A percentile compares a stretch with the other conserved stretches of the same genome.
Conservation (phyloP, 345 rosid genomes). For the Eucalyptus virginea region DNA sequence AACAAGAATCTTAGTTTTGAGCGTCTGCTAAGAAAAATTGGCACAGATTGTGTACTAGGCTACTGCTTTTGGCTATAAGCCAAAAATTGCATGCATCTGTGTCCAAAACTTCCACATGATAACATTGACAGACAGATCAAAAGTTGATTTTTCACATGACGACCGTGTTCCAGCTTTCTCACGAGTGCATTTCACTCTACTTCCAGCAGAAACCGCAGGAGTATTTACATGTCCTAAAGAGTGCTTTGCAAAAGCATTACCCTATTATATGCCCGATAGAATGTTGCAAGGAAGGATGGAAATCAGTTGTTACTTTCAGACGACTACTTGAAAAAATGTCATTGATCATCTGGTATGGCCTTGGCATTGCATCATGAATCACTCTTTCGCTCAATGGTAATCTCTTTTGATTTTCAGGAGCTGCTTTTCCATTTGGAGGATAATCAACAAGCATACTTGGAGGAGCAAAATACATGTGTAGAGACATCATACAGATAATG, state of each 20-base stretch:
- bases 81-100: background rate
- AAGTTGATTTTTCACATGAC: background rate
- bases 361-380: constrained; percentile 18
- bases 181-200: background rate
- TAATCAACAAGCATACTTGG: constrained; percentile 54
- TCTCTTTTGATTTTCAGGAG: constrained; percentile 45
- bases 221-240: background rate
- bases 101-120: background rate
- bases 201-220: background rate
- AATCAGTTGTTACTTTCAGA: background rate
- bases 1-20: background rate
- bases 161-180: background rate
- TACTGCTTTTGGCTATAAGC: background rate
- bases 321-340: background rate
- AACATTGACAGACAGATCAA: background rate
- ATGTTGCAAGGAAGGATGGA: background rate
- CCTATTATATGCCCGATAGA: background rate
- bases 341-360: background rate
- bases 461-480: constrained; percentile 92
- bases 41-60: background rate
- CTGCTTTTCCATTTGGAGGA: constrained; percentile 30
- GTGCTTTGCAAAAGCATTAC: background rate
- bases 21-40: background rate
- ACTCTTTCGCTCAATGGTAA: constrained; percentile 37
- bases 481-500: constrained; percentile 87